Evolutionary conservation across 495 filamentous ascomycete genomes (phyloP).

Genomic region (Eremomyces bilateralis): DNA sequence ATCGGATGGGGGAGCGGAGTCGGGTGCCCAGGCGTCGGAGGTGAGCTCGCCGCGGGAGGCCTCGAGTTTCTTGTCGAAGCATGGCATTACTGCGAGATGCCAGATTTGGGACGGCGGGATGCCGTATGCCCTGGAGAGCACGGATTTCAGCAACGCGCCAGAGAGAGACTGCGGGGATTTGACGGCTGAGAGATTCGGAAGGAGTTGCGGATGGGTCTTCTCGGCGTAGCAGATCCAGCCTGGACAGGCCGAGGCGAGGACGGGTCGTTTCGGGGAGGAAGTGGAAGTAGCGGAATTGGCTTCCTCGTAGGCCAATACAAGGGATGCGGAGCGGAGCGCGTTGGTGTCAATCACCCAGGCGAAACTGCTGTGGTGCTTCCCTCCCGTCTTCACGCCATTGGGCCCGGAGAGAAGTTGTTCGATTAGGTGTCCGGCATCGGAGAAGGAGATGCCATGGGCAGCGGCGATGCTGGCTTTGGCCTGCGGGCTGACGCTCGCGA

Average conservation of each 20-base stretch:
- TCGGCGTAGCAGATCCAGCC: slow-evolving; percentile 99
- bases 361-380: slow-evolving; percentile 53
- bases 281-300: slow-evolving; percentile 16
- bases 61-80: slow-evolving; percentile 98
- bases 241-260: slow-evolving; percentile 78
- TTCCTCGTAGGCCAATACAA: slow-evolving; percentile 70
- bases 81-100: slow-evolving; percentile 91
- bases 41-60: slow-evolving; percentile 86
- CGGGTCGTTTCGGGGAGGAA: slow-evolving; percentile 36
- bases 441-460: slow-evolving; percentile 47
- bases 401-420: slow-evolving; percentile 53
- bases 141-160: slow-evolving; percentile 73
- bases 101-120: slow-evolving; percentile 66
- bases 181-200: slow-evolving; percentile 74
- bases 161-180: slow-evolving; percentile 88
- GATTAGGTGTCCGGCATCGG: slow-evolving; percentile 60
- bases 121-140: slow-evolving; percentile 44
- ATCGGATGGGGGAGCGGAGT: slow-evolving; percentile 13
- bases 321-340: slow-evolving; percentile 47
- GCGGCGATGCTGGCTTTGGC: slow-evolving; percentile 71
- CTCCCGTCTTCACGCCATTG: slow-evolving; percentile 43
- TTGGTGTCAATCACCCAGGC: slow-evolving; percentile 80
- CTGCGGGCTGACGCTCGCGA: slow-evolving; percentile 84
- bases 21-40: slow-evolving; percentile 41
- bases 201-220: slow-evolving; percentile 81